Evolutionary conservation across 257 asterid species (phyloP), one percentile per base, ranked within the genome.

Genomic region (Nicotiana paniculata): DNA sequence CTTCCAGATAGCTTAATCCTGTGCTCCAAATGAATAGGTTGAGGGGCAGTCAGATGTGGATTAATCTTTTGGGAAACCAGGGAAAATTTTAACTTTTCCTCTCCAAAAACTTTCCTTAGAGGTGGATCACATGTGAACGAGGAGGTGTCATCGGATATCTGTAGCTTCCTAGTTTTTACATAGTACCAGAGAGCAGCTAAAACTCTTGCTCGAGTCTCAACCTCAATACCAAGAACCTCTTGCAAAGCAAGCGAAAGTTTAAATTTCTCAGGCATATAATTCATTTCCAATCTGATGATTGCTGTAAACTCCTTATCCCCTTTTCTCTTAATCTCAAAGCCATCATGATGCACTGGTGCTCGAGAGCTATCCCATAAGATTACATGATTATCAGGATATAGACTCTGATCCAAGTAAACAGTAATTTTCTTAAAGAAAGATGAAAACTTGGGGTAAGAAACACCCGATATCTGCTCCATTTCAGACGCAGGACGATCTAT

Each of bases 251-350:
- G 91, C 17, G 98, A 89, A 63, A 95, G 93, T 84, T 87, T 93
- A 86, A 88, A 93, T 77, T 88, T 91, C 81, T 95, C 99, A 15
- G 97, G 95, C 46, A 72, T 81, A 79, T 92, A 90, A 84, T 93
- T 90, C 97, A 95, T 91, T 90, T 93, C 99, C 86, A 95, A 77
- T 83, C 98, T 92, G 82, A 95, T 87, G 79, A 93, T 89, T 6
- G 96, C 98, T 24, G 92, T 91, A 88, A 95, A 92, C 89, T 95
- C 99, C 87, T 88, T 92, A 79, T 92, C 92, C 6, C 99, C 99
- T 89, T 90, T 95, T 62, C 99, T 89, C 89, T 88, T 95, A 86
- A 95, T 92, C 91, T 93, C 99, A 90, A 91, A 95, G 51, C 98
- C 99, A 79, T 95, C 97, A 9, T 88, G 95, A 65, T 84, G 86